Conservation (phyloP, 108 stramenopile species). For the Pseudonitzschia multiseries region DNA sequence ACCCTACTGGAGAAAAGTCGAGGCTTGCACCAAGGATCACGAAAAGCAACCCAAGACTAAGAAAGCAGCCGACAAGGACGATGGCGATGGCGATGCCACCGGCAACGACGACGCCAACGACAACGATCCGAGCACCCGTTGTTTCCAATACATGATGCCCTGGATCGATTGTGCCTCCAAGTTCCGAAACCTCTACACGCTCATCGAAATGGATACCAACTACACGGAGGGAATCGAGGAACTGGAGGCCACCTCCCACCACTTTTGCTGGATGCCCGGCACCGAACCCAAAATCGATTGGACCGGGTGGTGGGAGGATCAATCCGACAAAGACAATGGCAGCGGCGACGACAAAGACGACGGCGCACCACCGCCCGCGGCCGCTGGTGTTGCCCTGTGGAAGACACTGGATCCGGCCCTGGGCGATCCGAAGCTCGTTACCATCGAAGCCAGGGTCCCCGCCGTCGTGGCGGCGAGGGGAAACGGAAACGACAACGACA, state of each 20-base stretch:
- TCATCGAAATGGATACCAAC: constrained; percentile 58
- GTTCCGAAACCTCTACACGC: constrained; percentile 64
- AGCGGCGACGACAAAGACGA: not conserved
- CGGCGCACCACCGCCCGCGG: not conserved
- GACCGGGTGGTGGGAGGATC: constrained; percentile 29
- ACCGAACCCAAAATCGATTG: constrained; percentile 39
- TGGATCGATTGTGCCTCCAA: constrained; percentile 68
- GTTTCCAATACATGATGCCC: constrained; percentile 73
- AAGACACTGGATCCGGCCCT: constrained; percentile 25
- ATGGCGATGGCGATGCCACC: constrained; percentile 29
- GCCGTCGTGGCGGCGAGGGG: constrained; percentile 16
- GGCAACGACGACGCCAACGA: constrained; percentile 14
- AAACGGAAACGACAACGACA: too few relatives aligned
- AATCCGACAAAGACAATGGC: not conserved
- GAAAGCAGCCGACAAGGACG: constrained; percentile 40
- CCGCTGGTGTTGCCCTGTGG: constrained; percentile 28
- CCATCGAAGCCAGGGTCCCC: constrained; percentile 37
- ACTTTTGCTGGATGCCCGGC: constrained; percentile 26
- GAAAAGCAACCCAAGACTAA: constrained; percentile 58
- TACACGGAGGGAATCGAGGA: constrained; percentile 40
- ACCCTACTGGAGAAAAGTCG: constrained; percentile 78
- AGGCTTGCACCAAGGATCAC: constrained; percentile 79
- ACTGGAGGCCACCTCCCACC: constrained; percentile 3
- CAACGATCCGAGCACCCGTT: constrained; percentile 37
- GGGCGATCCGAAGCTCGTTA: constrained; percentile 60